Percentiles rank a stretch among this genome's conserved stretches.
Conservation (phyloP, 2,329 filamentous ascomycete genomes). For the Neoarthrinium moseri region DNA sequence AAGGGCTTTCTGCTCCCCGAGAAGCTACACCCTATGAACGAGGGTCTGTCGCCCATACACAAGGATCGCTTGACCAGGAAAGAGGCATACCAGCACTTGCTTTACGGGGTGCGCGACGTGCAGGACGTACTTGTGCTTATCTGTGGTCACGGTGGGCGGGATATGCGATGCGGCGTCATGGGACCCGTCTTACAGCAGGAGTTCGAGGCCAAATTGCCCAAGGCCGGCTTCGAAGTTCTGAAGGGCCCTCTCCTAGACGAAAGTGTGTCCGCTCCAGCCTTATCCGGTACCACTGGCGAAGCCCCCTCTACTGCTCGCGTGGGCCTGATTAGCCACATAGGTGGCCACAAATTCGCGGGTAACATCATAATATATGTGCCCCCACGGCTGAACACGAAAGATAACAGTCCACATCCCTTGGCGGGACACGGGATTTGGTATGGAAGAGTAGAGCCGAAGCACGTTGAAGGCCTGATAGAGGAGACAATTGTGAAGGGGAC, state of each 20-base stretch:
- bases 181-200: slow-evolving; percentile 71
- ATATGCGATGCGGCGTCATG: slow-evolving; percentile 77
- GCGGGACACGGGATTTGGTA: slow-evolving; percentile 80
- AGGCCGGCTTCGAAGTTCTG: slow-evolving; percentile 48
- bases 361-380: slow-evolving; percentile 83
- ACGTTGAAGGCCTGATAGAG: slow-evolving; percentile 73
- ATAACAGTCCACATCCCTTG: slow-evolving; percentile 52
- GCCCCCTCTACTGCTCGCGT: slow-evolving; percentile 52
- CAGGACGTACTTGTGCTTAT: slow-evolving; percentile 75
- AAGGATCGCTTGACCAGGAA: slow-evolving; percentile 50
- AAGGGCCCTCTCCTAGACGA: slow-evolving; percentile 42
- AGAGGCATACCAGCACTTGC: slow-evolving; percentile 48
- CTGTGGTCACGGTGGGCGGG: slow-evolving; percentile 82
- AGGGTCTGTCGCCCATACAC: slow-evolving; percentile 56
- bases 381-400: slow-evolving; percentile 40
- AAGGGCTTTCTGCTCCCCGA: slow-evolving; percentile 66
- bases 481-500: slow-evolving; percentile 68
- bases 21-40: slow-evolving; percentile 61
- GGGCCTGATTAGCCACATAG: slow-evolving; percentile 74
- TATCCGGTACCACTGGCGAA: slow-evolving; percentile 20
- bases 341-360: slow-evolving; percentile 82
- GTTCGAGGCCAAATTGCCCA: slow-evolving; percentile 62
- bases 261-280: slow-evolving; percentile 23
- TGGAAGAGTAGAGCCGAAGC: slow-evolving; percentile 70
- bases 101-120: slow-evolving; percentile 60